A percentile compares a stretch with the other conserved stretches of the same genome.
These are phyloP conservation scores for Fermentozyma sake DNA, from an alignment of 1,139 yeast genomes.

Conservation along the genomic window DNA sequence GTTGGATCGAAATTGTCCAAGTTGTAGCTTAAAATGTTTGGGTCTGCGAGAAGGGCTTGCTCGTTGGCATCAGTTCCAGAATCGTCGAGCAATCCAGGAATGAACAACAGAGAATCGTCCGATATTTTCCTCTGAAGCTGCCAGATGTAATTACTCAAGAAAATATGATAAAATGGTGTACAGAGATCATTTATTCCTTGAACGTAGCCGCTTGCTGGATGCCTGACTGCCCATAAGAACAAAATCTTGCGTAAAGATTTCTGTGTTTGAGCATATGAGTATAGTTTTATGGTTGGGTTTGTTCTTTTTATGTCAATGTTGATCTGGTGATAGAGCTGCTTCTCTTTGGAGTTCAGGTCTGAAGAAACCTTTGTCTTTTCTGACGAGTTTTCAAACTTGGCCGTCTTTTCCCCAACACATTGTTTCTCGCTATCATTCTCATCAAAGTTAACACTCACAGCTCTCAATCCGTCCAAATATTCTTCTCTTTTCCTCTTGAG, in stretches of 20 bases:
- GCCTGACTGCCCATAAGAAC: conserved; percentile 94
- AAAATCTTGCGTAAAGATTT: conserved; percentile 72
- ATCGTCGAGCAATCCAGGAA: conserved; percentile 35
- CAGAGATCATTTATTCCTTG: conserved; percentile 96
- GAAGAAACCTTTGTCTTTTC: conserved; percentile 1
- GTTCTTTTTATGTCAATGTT: conserved; percentile 95
- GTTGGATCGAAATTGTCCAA: conserved; percentile 57
- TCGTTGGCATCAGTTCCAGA: conserved; percentile 22
- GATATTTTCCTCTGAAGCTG: conserved; percentile 28
- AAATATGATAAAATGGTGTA: conserved; percentile 91
- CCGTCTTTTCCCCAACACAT: no score
- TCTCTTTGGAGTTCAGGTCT: conserved; percentile 42
- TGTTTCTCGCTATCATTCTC: conserved; percentile 25
- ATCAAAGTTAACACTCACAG: conserved; percentile 45
- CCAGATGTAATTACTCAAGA: conserved; percentile 65
- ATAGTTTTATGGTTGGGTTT: conserved; percentile 76
- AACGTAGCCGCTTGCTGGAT: conserved; percentile 98
- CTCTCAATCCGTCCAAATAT: conserved; percentile 63
- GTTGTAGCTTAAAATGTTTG: conserved; percentile 18
- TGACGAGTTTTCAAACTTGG: conserved; percentile 7
- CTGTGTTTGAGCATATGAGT: conserved; percentile 68
- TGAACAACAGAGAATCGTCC: conserved; percentile 19
- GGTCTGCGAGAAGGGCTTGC: conserved; percentile 23
- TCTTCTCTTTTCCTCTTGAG: conserved; percentile 80
- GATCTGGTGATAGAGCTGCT: conserved; percentile 91